Evolutionary conservation across 768 basidiomycete species (phyloP), one percentile per base, ranked within the genome.

Genomic region (Boletus sensibilis): DNA sequence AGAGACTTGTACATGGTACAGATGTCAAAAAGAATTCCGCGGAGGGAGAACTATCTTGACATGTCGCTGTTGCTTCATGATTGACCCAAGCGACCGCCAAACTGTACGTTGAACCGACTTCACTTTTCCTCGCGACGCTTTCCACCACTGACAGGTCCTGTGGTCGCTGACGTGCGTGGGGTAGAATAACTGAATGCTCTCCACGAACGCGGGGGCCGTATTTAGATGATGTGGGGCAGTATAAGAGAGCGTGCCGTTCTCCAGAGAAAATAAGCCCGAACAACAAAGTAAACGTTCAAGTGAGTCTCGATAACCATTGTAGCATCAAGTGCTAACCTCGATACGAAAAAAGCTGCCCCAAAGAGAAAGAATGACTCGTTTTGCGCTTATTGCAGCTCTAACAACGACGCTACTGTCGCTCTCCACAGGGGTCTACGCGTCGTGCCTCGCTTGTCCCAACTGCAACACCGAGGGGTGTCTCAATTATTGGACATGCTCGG

Each of bases 401-500:
- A 29, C 44, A 13, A 27, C 44, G 2, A 45, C n/a, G 2, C 7
- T 45, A 12, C 3, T 45, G 27, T 45, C 44, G 14, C n/a, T 52
- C 47, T 52, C 45, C 23, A 33, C 45, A n/a, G 45, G 31, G 31
- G 43, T 37, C 8, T 18, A 16, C n/a, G 44, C 56, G 8, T 27
- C 8, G 2, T 57, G 56, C 21, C 37, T 46, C 11, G 51, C 56
- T 21, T 57, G 56, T 38, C 31, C 38, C 14, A 47, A 55, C 33
- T 55, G 56, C 39, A 29, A 20, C 43, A 2, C 38, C 16, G 43
- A 31, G 23, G 53, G 34, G 23, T 55, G 53, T 40, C 53, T 57
- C n/a, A 20, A 57, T 48, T 55, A 25, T 6, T 57, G 56, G 56
- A 55, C 42, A 18, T 57, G 56, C 31, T 47, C 39, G 5, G 53